These are phyloP conservation scores for Flaveria trinervia DNA, from an alignment of 129 eudicot species.

Conservation along the genomic window DNA sequence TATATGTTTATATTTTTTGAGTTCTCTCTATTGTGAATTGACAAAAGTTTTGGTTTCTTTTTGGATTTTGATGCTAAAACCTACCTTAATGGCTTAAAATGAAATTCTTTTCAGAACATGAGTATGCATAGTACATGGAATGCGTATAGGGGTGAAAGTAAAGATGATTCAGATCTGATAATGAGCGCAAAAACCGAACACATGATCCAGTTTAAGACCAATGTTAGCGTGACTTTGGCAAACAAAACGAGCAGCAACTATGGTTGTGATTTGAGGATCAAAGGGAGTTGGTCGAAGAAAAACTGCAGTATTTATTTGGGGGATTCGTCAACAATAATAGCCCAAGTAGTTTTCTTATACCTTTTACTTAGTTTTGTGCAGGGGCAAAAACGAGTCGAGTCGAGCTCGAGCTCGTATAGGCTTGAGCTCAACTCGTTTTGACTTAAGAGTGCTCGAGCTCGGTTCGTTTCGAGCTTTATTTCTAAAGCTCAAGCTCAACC, in stretches of 20 bases:
- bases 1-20: background rate
- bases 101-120: background rate
- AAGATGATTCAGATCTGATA: background rate
- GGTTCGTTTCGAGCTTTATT: too few relatives aligned
- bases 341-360: slow-evolving; percentile 23
- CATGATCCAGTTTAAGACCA: slow-evolving; percentile 13
- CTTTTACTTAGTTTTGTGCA: background rate
- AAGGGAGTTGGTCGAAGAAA: slow-evolving; percentile 53
- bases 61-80: background rate
- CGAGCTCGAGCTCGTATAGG: too few relatives aligned
- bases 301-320: slow-evolving; percentile 42
- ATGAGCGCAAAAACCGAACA: slow-evolving; percentile 22
- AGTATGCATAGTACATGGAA: slow-evolving; percentile 18
- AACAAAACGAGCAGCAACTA: slow-evolving; percentile 18
- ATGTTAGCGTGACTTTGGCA: slow-evolving; percentile 29
- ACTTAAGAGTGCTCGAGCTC: too few relatives aligned
- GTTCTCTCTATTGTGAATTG: background rate
- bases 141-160: slow-evolving; percentile 22
- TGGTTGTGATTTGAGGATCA: slow-evolving; percentile 27
- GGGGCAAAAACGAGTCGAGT: too few relatives aligned
- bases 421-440: too few relatives aligned
- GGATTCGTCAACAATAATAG: slow-evolving; percentile 40
- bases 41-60: background rate
- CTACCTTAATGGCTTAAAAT: background rate
- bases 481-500: too few relatives aligned